Evolutionary conservation across 176 grass and related monocot species (phyloP), one percentile per base, ranked within the genome.

Genomic region (Poa pratensis): DNA sequence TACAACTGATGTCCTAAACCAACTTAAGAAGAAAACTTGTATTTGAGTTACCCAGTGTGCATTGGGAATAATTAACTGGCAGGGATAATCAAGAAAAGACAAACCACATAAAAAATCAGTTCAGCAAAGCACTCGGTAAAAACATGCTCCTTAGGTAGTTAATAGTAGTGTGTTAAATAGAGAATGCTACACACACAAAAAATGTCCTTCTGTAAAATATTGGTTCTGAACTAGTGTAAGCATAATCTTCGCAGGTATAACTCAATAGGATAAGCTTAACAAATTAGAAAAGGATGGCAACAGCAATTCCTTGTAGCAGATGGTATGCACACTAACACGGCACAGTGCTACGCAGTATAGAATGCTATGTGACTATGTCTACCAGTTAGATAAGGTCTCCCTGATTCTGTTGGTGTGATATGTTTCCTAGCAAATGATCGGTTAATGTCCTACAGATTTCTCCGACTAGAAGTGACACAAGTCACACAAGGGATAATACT

Each of bases 391-490:
- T 80, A 75, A 22, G 14, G 20, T 73, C 57, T 23, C 37, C 37
- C 17, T 51, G n/a, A 20, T 79, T 62, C 19, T 83, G 53, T 22
- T 64, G 51, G 16, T 12, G 5, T 19, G 48, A 73, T 48, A 58
- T 67, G 67, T 87, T 90, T 7, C 22, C 24, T 23, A 75, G n/a
- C 9, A 79, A 76, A 85, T 28, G 3, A 42, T 42, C 69, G 49
- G 59, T 75, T 67, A 45, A 79, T 42, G 19, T 32, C 35, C 40
- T 27, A 51, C 48, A 22, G 5, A 42, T 55, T 14, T 87, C 10
- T 35, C 35, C 1, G 0, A 75, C 28, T 42, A 27, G 4, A 84
- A 57, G 63, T 74, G 50, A 74, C 45, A 74, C 62, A 34, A 17
- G 28, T 73, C 46, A 49, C 46, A 14, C 46, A 49, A 60, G 26